Percentiles rank a stretch among this genome's conserved stretches.
These are phyloP conservation scores for Fomitopsis pulvina DNA, from an alignment of 768 basidiomycete genomes.

Conservation along the genomic window DNA sequence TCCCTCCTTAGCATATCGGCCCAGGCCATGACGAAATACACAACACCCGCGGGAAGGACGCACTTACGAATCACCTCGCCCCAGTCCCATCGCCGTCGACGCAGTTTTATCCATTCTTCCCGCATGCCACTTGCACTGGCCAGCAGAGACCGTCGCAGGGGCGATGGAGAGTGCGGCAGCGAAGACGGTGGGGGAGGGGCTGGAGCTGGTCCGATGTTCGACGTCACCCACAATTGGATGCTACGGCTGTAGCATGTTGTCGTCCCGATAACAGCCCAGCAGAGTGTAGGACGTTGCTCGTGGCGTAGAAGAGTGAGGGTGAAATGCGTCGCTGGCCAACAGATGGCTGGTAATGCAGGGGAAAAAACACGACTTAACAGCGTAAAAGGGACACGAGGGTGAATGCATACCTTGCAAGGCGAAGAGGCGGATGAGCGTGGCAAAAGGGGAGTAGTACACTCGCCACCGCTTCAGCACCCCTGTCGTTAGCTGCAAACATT, in stretches of 20 bases:
- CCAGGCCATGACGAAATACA: constrained; percentile 84
- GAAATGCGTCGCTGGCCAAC: constrained; percentile 90
- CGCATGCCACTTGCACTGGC: constrained; percentile 1
- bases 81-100: constrained; percentile 78
- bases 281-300: constrained; percentile 67
- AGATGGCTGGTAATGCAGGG: constrained; percentile 52
- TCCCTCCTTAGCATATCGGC: constrained; percentile 37
- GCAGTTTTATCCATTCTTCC: constrained; percentile 22
- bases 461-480: constrained; percentile 89
- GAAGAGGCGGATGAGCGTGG: constrained; percentile 86
- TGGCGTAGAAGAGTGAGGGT: constrained; percentile 72
- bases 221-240: constrained; percentile 94
- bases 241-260: constrained; percentile 79
- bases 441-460: constrained; percentile 80
- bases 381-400: not conserved
- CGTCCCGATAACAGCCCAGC: constrained; percentile 87
- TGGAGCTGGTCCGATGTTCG: constrained; percentile 51
- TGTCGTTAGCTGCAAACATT: constrained; percentile 82
- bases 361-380: not conserved
- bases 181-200: not conserved
- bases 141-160: not conserved
- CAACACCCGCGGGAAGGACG: constrained; percentile 61
- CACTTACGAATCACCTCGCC: constrained; percentile 60
- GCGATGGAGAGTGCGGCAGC: not conserved
- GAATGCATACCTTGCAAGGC: constrained; percentile 70